Evolutionary conservation across 345 rosid species (phyloP).

Genomic region (Rhizophora apiculata): DNA sequence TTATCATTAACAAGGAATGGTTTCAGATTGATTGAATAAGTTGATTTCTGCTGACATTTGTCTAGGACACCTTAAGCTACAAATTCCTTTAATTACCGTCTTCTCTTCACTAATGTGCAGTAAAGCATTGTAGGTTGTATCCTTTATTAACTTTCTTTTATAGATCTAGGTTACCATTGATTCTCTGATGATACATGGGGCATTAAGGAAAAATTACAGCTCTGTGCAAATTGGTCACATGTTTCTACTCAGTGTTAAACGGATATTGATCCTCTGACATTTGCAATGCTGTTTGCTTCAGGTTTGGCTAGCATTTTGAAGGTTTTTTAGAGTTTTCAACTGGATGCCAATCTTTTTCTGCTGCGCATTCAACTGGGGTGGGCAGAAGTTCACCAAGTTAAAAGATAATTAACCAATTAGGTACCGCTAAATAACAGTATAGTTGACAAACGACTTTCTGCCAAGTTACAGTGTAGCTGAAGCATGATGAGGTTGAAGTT

Average conservation of each 20-base stretch:
- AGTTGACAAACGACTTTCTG: slow-evolving; percentile 13
- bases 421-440: not conserved
- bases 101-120: too few species aligned
- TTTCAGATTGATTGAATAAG: too few species aligned
- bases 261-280: not conserved
- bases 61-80: too few species aligned
- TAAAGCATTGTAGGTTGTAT: too few species aligned
- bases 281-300: not conserved
- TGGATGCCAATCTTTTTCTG: not conserved
- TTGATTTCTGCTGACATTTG: too few species aligned
- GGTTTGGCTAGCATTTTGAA: not conserved
- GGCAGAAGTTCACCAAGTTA: not conserved
- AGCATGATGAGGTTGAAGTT: slow-evolving; percentile 56
- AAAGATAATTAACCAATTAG: not conserved
- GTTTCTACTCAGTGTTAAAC: not conserved
- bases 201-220: too few species aligned
- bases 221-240: too few species aligned
- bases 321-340: not conserved
- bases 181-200: too few species aligned
- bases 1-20: too few species aligned
- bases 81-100: too few species aligned
- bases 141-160: too few species aligned
- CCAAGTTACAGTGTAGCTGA: slow-evolving; percentile 17
- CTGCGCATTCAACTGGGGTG: not conserved
- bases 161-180: too few species aligned